Percentiles rank a stretch among this genome's conserved stretches.
These are phyloP conservation scores for Rhizopogon salebrosus DNA, from an alignment of 768 basidiomycete species.

Conservation along the genomic window DNA sequence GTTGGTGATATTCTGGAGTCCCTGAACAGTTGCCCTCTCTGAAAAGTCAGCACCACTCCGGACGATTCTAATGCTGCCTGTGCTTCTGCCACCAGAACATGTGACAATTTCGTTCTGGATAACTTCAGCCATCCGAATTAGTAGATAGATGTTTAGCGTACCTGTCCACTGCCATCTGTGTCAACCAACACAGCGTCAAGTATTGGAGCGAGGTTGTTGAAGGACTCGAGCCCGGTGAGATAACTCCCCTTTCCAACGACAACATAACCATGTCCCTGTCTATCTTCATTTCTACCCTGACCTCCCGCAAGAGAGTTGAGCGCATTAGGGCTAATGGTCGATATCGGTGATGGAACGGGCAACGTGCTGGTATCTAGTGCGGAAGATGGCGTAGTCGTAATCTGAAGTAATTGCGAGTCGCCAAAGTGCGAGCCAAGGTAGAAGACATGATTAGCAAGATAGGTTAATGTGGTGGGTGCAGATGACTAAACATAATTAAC, in stretches of 20 bases:
- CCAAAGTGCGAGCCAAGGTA: conserved; percentile 82
- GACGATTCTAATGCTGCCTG: conserved; percentile 73
- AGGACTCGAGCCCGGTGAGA: conserved; percentile 57
- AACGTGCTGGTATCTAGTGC: conserved; percentile 39
- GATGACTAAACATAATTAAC: conserved; percentile 45
- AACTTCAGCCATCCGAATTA: background rate
- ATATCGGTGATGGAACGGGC: conserved; percentile 45
- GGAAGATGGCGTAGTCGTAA: conserved; percentile 43
- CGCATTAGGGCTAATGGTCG: conserved; percentile 32
- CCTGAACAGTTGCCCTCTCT: conserved; percentile 54
- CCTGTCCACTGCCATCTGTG: conserved; percentile 65
- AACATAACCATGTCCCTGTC: conserved; percentile 37
- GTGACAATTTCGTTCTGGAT: conserved; percentile 74
- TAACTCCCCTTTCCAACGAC: conserved; percentile 50
- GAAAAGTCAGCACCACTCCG: conserved; percentile 79
- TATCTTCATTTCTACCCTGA: conserved; percentile 26
- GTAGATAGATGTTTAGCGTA: conserved; percentile 22
- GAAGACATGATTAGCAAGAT: conserved; percentile 62
- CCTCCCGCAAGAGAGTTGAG: conserved; percentile 30
- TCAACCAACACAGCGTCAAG: conserved; percentile 76
- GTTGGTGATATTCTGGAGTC: conserved; percentile 48
- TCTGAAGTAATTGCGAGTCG: conserved; percentile 70
- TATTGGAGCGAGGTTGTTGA: conserved; percentile 79
- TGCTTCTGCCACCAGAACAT: conserved; percentile 75
- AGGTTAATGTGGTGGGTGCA: conserved; percentile 63